Base-by-base conservation (phyloP, 371 early-diverging fungal species). In the Nematocida minor region DNA sequence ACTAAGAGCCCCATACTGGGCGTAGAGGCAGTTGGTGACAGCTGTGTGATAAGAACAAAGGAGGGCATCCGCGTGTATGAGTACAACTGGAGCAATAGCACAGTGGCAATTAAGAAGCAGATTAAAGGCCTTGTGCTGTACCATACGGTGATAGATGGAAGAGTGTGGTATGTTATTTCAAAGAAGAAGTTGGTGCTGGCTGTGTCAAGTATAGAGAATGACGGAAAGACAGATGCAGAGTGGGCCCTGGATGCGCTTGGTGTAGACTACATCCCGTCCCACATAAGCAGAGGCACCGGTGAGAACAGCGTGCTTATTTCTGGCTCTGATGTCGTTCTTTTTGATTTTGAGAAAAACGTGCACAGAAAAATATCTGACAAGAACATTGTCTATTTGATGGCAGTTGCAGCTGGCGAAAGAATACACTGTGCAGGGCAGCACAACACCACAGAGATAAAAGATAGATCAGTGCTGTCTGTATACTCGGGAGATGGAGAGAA, bases 11-110 rank as follows among this genome's bases (percentile, higher is more conserved):
- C 40, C 25, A 62, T 62, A 42, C 63, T 62, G 11, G 63, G 42
- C 16, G 29, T 44, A 22, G 18, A 40, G 27, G 9, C 48, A 40
- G 7, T 41, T 6, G 40, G 32, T 18, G 4, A 9, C 44, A 16
- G 20, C 18, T n/a, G 55, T 40, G 47, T 66, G 11, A 46, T 67
- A 4, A 60, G 68, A 67, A 67, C 53, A 40, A 67, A 55, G 32
- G 53, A 54, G 32, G 68, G 68, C 0, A 22, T 67, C 9, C 16
- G 32, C 11, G 36, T 34, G 16, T 67, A 67, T 27, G 38, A 46
- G 42, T 67, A 67, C 55, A 40, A 67, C 41, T 25, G 22, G 20
- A 27, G 20, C 18, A 67, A n/a, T 29, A 11, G 20, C 31, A n/a
- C 57, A 16, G 68, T 67, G 14, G 11, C 18, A 14, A 7, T 67